phyloP scores from a whole-genome alignment of 805 yeast genomes.

The Tetrapisispora fleetii region DNA sequence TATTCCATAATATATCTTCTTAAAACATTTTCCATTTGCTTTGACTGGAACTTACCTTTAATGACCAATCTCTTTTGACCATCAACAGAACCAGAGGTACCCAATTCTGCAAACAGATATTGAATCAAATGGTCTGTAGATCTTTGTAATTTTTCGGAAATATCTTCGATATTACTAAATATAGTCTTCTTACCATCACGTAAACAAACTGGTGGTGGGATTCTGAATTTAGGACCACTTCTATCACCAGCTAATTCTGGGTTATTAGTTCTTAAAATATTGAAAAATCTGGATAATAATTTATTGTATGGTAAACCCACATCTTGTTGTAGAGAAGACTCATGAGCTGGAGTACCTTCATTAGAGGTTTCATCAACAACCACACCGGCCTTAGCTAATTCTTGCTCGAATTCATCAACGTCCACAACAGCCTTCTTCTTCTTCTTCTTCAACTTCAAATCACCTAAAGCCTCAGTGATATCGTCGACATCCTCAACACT shows the following conservation, averaged over 20 bases:
- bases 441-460: constrained; percentile 66
- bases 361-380: constrained; percentile 36
- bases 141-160: constrained; percentile 88
- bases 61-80: constrained; percentile 95
- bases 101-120: constrained; percentile 94
- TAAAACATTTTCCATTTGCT: constrained; percentile 91
- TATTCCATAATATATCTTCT: constrained; percentile 95
- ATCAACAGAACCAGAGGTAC: constrained; percentile 98
- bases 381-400: constrained; percentile 83
- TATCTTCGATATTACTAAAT: constrained; percentile 92
- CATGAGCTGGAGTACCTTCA: constrained; percentile 26
- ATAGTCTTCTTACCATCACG: constrained; percentile 98
- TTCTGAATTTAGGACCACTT: constrained; percentile 82
- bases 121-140: constrained; percentile 95
- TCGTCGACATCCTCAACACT: constrained; percentile 35
- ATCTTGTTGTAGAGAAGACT: constrained; percentile 31
- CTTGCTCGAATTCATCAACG: constrained; percentile 77
- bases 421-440: constrained; percentile 71
- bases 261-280: constrained; percentile 78
- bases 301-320: constrained; percentile 65
- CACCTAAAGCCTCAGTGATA: constrained; percentile 55
- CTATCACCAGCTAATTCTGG: constrained; percentile 98
- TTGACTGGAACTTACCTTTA: constrained; percentile 97
- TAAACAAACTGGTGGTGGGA: constrained; percentile 93
- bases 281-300: constrained; percentile 76